Percentiles rank a stretch among this genome's conserved stretches.
Evolutionary conservation across 208 protist genomes (phyloP).

Genomic region (Leishmania turanica): DNA sequence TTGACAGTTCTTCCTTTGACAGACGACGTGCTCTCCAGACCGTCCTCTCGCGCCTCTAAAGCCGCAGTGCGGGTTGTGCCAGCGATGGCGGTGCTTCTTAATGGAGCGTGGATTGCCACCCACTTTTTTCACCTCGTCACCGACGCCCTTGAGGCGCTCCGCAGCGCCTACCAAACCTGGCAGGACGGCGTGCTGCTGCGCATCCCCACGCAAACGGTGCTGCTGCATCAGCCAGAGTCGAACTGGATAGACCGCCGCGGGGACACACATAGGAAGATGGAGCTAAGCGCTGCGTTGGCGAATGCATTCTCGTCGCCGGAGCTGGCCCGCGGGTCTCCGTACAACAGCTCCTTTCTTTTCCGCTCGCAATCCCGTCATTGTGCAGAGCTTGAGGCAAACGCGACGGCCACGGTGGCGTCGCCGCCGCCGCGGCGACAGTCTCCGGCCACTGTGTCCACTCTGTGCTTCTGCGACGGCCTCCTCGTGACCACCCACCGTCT

Average conservation of each 20-base stretch:
- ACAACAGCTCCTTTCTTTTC: conserved; percentile 36
- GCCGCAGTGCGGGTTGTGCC: conserved; percentile 13
- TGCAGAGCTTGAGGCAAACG: conserved; percentile 7
- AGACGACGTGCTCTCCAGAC: conserved; percentile 7
- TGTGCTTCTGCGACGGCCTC: conserved; percentile 37
- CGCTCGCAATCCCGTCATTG: conserved; percentile 21
- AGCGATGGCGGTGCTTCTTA: conserved; percentile 28
- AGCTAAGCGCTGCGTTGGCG: conserved; percentile 30
- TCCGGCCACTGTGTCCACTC: conserved; percentile 1
- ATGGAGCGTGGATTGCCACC: conserved; percentile 26
- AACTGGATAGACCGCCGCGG: conserved; percentile 26
- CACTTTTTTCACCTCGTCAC: conserved; percentile 39
- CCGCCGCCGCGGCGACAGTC: background rate
- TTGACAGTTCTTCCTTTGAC: conserved; percentile 20
- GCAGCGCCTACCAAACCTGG: conserved; percentile 16
- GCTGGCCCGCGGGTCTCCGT: conserved; percentile 15
- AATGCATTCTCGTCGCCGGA: conserved; percentile 34
- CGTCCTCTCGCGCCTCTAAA: background rate
- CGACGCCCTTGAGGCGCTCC: conserved; percentile 32
- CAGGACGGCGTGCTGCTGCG: conserved; percentile 23
- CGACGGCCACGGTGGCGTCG: background rate
- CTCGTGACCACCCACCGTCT: conserved; percentile 19
- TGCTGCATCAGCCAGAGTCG: conserved; percentile 17
- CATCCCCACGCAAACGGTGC: conserved; percentile 32
- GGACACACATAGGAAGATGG: conserved; percentile 20